These are phyloP conservation scores for Leptoxyphium fumago DNA, from an alignment of 2,329 filamentous ascomycete species.

Conservation along the genomic window DNA sequence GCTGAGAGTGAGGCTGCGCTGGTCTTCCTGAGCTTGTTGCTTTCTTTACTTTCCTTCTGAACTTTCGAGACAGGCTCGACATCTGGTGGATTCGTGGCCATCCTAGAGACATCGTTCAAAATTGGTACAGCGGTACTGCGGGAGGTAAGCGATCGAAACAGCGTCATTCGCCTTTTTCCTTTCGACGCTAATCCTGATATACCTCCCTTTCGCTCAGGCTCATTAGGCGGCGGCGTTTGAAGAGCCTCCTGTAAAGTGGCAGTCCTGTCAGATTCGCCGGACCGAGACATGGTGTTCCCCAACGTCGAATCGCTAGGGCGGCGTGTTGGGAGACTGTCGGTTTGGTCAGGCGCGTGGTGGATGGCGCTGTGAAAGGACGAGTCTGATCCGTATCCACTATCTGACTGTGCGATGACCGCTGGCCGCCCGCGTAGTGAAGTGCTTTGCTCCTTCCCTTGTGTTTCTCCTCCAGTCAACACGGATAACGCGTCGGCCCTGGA, in stretches of 20 bases:
- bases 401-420: conserved; percentile 9
- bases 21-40: conserved; percentile 19
- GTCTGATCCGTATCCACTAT: conserved; percentile 23
- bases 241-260: not conserved
- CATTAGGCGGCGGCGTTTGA: not conserved
- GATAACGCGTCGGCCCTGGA: conserved; percentile 14
- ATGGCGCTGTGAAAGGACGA: conserved; percentile 3
- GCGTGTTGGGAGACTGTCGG: not conserved
- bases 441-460: not conserved
- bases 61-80: not conserved
- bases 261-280: not conserved
- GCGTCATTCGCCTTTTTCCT: not conserved
- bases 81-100: not conserved
- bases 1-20: conserved; percentile 7
- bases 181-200: conserved; percentile 3
- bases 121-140: not conserved
- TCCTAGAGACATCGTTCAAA: not conserved
- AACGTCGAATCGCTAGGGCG: not conserved
- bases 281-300: not conserved
- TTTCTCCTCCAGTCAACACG: conserved; percentile 9
- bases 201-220: conserved; percentile 6
- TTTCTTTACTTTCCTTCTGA: conserved; percentile 6
- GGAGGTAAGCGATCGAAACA: not conserved
- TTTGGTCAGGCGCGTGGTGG: not conserved
- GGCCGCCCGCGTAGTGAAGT: not conserved